Conservation (phyloP, 2,329 filamentous ascomycete species). For the Rutstroemia sydowiana region DNA sequence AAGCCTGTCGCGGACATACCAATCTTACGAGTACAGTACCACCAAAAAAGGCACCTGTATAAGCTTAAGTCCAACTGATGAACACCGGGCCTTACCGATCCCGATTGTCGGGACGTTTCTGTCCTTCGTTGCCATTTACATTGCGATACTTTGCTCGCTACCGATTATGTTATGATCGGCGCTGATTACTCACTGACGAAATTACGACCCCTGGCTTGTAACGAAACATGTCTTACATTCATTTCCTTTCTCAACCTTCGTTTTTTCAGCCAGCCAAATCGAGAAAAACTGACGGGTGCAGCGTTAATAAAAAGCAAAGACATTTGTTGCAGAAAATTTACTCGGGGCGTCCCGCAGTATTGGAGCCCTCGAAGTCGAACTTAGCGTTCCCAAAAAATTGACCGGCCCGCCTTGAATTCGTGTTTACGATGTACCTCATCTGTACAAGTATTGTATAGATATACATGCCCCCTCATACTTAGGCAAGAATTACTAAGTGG, state of each 20-base stretch:
- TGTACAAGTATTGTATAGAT: too few relatives aligned
- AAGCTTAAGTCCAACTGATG: not conserved
- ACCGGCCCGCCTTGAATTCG: too few relatives aligned
- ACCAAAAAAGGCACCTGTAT: not conserved
- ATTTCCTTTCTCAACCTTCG: not conserved
- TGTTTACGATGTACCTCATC: too few relatives aligned
- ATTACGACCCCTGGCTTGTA: not conserved
- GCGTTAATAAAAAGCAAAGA: too few relatives aligned
- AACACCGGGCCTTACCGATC: not conserved
- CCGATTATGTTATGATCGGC: not conserved
- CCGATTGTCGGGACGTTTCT: not conserved
- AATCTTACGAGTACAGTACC: not conserved
- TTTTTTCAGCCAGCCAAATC: not conserved
- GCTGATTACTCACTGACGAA: not conserved
- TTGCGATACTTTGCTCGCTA: not conserved
- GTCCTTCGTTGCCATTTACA: too few relatives aligned
- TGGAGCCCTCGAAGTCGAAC: too few relatives aligned
- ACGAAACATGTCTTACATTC: slow-evolving; percentile 2
- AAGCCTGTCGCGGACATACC: not conserved
- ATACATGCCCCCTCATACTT: too few relatives aligned
- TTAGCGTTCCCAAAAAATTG: too few relatives aligned
- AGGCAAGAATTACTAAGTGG: too few relatives aligned
- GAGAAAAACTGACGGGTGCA: not conserved
- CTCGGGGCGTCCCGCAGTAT: too few relatives aligned
- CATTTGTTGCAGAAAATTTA: too few relatives aligned